Evolutionary conservation across 768 basidiomycete species (phyloP).

Genomic region (Coprinopsis marcescibilis): DNA sequence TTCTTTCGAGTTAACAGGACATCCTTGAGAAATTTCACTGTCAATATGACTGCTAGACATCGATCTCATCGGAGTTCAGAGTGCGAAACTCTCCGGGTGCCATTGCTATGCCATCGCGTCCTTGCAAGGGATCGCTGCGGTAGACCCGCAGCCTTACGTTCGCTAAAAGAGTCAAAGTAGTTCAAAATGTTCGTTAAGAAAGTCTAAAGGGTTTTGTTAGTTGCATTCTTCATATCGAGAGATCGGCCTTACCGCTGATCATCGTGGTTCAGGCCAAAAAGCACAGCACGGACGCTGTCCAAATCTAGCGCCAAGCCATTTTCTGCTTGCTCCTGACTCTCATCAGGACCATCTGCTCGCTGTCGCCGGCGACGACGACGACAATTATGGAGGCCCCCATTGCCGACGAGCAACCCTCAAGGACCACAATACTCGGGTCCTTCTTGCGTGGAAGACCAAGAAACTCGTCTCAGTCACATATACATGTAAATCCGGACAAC

Average conservation of each 20-base stretch:
- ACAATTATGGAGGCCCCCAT: constrained; percentile 2
- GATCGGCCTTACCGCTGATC: constrained; percentile 3
- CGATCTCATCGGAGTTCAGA: too few species aligned
- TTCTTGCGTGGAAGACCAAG: constrained; percentile 67
- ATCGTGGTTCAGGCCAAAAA: constrained; percentile 9
- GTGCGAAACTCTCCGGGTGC: too few species aligned
- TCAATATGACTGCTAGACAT: too few species aligned
- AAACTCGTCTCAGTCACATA: constrained; percentile 55
- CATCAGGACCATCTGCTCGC: constrained; percentile 6
- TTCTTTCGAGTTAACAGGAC: too few species aligned
- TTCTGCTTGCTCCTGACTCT: constrained; percentile 10
- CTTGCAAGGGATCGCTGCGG: too few species aligned
- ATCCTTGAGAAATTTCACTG: too few species aligned
- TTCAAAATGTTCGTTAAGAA: too few species aligned
- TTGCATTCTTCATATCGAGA: not conserved
- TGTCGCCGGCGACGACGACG: constrained; percentile 1
- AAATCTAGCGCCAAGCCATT: constrained; percentile 8
- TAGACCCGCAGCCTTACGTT: too few species aligned
- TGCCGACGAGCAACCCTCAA: constrained; percentile 35
- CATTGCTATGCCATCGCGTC: too few species aligned
- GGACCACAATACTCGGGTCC: constrained; percentile 66
- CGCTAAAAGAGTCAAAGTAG: too few species aligned
- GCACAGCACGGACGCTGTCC: not conserved
- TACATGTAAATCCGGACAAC: constrained; percentile 36
- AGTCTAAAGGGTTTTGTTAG: too few species aligned